Base-by-base conservation (phyloP, 2,329 filamentous ascomycete species). In the Colletotrichum somersetense region DNA sequence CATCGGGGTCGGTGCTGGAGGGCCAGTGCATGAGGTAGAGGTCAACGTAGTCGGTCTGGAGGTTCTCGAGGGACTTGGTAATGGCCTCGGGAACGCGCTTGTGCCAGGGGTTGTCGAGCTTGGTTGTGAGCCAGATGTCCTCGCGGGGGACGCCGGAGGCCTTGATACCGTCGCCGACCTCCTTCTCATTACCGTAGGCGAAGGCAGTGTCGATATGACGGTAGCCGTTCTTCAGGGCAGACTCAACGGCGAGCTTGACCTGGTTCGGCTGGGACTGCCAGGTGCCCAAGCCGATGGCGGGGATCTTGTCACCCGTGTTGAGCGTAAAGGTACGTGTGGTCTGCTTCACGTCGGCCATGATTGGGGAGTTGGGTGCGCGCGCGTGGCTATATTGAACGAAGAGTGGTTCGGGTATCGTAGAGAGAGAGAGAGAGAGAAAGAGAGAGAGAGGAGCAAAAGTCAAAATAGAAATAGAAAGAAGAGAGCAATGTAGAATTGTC, bases 101-200 rank as follows among this genome's bases (percentile, higher is more conserved):
- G 83, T 95, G 92, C 88, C 91, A 92, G 62, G 91, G 88, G 87
- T 95, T 95, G 86, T 93, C 89, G 66, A 96, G 89, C 87, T 96
- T 97, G 77, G 93, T 94, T 64, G 93, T 96, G 70, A 93, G 81
- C 87, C 89, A 93, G 79, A 93, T 89, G 77, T 92, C 83, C 67
- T 87, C 84, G 33, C 91, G 87, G n/a, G 90, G 87, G 1, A 93
- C 87, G 40, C 89, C 90, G 3, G 89, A 88, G 61, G 88, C 88
- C 75, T 85, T 86, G 79, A 93, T 91, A 66, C 90, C 91, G 66
- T 86, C 82, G 72, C 91, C 91, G 26, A 93, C 90, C 78, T 92
- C 90, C 63, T 84, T 82, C 80, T 93, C 93, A 82, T 96, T 96
- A 80, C 90, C 91, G 81, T 96, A 96, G 62, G 91, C 92, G 73